phyloP scores from a whole-genome alignment of 768 basidiomycete genomes.

The Hypholoma fasciculare region DNA sequence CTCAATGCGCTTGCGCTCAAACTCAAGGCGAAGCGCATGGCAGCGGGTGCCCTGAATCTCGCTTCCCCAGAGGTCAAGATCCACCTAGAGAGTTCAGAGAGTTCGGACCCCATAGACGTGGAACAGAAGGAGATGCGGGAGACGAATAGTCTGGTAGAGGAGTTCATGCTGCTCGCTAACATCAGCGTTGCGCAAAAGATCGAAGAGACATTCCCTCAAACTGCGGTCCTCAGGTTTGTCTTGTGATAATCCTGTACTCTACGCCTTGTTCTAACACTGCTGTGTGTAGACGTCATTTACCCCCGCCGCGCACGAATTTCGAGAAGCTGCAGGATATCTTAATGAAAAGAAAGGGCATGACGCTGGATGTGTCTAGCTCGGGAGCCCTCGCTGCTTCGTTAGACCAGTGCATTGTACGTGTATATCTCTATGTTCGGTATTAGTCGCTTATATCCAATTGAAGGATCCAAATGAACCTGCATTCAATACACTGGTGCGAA shows the following conservation, averaged over 20 bases:
- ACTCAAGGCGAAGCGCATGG: slow-evolving; percentile 84
- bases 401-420: slow-evolving; percentile 80
- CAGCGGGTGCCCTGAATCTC: slow-evolving; percentile 94
- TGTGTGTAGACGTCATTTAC: slow-evolving; percentile 72
- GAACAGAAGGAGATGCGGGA: slow-evolving; percentile 92
- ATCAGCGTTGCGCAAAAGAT: slow-evolving; percentile 91
- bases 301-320: slow-evolving; percentile 91
- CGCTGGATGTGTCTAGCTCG: slow-evolving; percentile 88
- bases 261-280: background rate
- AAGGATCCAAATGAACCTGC: slow-evolving; percentile 84
- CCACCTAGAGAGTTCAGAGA: slow-evolving; percentile 89
- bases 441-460: background rate
- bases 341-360: slow-evolving; percentile 78
- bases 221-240: slow-evolving; percentile 81
- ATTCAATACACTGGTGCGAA: slow-evolving; percentile 96
- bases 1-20: slow-evolving; percentile 87
- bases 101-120: slow-evolving; percentile 94
- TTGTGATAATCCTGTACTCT: background rate
- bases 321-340: slow-evolving; percentile 95
- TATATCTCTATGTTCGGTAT: background rate
- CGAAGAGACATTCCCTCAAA: slow-evolving; percentile 93
- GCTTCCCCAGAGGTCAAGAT: slow-evolving; percentile 99
- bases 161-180: slow-evolving; percentile 98
- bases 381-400: slow-evolving; percentile 86
- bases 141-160: slow-evolving; percentile 96